A percentile compares a stretch with the other conserved stretches of the same genome.
Evolutionary conservation across 768 basidiomycete species (phyloP).

Genomic region (Lepiota brunneoincarnata): DNA sequence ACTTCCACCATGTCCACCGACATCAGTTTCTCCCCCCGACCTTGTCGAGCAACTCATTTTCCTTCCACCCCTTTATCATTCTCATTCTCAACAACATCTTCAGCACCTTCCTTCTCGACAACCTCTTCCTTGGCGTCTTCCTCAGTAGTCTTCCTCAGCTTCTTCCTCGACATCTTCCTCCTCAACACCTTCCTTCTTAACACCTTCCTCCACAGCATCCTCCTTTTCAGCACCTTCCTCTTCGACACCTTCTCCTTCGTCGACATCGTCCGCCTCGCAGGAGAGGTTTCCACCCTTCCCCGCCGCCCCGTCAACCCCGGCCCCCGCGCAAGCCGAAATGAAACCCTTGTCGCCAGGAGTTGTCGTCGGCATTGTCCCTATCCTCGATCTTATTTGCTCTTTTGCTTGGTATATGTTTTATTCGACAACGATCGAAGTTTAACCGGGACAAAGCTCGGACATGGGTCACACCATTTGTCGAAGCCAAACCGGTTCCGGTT

Average conservation of each 20-base stretch:
- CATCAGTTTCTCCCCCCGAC: no score
- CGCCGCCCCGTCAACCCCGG: background rate
- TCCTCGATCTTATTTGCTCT: slow-evolving; percentile 36
- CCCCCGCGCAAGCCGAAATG: no score
- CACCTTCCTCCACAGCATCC: background rate
- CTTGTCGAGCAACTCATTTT: no score
- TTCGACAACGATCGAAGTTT: slow-evolving; percentile 45
- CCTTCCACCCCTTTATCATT: no score
- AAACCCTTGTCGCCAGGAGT: slow-evolving; percentile 40
- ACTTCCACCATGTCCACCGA: no score
- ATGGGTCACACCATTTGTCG: slow-evolving; percentile 24
- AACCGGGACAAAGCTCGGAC: slow-evolving; percentile 33
- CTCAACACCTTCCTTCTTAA: background rate
- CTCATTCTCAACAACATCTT: background rate
- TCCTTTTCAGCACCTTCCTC: background rate
- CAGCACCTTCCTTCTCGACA: background rate
- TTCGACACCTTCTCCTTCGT: background rate
- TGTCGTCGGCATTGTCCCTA: slow-evolving; percentile 51
- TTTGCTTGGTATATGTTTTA: slow-evolving; percentile 38
- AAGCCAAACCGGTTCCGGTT: slow-evolving; percentile 27
- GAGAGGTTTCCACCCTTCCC: background rate
- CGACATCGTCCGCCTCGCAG: background rate
- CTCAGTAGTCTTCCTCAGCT: background rate
- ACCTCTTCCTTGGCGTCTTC: background rate
- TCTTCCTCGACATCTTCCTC: background rate